Percentiles rank a stretch among this genome's conserved stretches.
Conservation (phyloP, 345 rosid species). For the Laguncularia racemosa region DNA sequence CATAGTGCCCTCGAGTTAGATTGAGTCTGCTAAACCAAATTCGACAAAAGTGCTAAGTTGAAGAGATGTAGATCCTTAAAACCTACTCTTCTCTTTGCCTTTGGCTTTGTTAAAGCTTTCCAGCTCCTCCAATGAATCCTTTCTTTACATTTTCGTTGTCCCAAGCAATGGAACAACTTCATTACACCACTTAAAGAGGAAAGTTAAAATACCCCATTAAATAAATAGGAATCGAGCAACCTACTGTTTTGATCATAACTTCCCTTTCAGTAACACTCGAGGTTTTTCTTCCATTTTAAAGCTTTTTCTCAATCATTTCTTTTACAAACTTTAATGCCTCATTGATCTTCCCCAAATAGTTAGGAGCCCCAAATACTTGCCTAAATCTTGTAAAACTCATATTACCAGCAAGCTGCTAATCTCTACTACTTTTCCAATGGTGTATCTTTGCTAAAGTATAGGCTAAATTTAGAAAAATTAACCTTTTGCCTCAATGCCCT, state of each 20-base stretch:
- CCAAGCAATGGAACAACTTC: neutral
- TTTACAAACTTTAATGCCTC: neutral
- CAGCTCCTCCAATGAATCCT: neutral
- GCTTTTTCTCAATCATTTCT: neutral
- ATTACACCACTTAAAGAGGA: neutral
- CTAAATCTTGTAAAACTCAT: neutral
- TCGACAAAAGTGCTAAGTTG: neutral
- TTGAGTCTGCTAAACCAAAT: neutral
- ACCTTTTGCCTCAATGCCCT: neutral
- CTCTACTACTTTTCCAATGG: neutral
- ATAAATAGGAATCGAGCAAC: neutral
- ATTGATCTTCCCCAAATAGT: neutral
- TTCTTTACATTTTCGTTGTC: neutral
- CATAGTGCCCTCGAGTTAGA: neutral
- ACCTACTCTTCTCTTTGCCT: neutral
- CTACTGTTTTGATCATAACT: constrained; percentile 1
- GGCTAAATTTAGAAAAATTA: too few relatives aligned
- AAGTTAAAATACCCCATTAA: too few relatives aligned
- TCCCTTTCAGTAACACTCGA: neutral
- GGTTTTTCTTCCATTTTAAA: constrained; percentile 1
- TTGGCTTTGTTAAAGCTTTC: neutral
- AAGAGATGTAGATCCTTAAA: neutral
- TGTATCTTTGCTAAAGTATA: neutral
- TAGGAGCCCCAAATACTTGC: neutral
- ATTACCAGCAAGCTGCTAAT: neutral